phyloP scores from a whole-genome alignment of 202 grass and related monocot species.

The Saccharum hybrid region DNA sequence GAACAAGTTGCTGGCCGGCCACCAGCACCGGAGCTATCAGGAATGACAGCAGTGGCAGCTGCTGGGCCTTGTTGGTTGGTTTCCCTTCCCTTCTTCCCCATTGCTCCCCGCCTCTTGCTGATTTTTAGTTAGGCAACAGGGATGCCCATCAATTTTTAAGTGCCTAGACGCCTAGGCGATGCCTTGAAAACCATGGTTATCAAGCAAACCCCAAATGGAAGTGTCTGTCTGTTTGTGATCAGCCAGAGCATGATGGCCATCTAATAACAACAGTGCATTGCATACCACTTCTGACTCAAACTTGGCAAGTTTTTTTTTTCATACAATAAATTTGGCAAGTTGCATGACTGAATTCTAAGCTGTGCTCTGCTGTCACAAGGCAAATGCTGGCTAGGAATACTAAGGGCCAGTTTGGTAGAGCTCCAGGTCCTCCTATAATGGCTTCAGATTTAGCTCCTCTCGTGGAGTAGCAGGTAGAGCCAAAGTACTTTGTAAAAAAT shows the following conservation, averaged over 20 bases:
- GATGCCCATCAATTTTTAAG: neutral
- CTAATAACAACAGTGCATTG: neutral
- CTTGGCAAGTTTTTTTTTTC: neutral
- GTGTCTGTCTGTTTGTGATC: neutral
- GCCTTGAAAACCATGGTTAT: neutral
- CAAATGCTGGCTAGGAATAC: neutral
- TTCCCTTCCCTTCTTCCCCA: neutral
- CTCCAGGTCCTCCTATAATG: neutral
- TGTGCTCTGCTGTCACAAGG: neutral
- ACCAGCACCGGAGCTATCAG: neutral
- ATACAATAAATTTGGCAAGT: neutral
- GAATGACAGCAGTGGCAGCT: neutral
- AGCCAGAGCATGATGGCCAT: neutral
- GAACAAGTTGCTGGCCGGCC: neutral
- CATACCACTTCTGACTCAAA: neutral
- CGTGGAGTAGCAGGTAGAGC: neutral
- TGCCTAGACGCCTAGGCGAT: neutral
- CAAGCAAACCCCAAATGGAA: neutral
- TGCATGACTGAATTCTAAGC: neutral
- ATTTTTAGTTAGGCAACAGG: neutral
- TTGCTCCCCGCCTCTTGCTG: neutral
- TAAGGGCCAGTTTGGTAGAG: neutral
- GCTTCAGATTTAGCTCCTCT: neutral
- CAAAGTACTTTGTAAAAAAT: neutral
- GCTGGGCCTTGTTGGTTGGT: neutral